phyloP scores from a whole-genome alignment of 2,329 filamentous ascomycete species.

The Penicillium sp. region DNA sequence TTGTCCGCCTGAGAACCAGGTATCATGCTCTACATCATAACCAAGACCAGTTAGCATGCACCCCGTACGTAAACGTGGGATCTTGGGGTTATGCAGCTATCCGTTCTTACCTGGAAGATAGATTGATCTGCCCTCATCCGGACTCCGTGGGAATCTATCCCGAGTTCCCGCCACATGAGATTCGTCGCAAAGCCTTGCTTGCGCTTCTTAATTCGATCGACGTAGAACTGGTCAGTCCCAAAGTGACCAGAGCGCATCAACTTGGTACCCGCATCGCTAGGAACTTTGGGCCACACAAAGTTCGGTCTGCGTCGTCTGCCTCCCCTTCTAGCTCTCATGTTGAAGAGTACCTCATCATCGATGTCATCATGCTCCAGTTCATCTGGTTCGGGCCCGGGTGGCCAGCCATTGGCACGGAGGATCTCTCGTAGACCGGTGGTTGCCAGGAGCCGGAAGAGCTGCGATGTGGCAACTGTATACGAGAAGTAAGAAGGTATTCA shows the following conservation, averaged over 20 bases:
- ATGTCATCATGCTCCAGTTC: constrained; percentile 36
- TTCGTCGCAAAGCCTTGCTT: constrained; percentile 65
- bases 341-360: constrained; percentile 16
- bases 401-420: constrained; percentile 42
- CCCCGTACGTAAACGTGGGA: neutral
- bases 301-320: constrained; percentile 44
- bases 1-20: constrained; percentile 77
- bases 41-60: neutral
- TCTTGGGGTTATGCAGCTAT: neutral
- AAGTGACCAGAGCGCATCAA: constrained; percentile 84
- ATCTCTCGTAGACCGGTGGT: constrained; percentile 56
- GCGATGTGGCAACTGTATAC: constrained; percentile 36
- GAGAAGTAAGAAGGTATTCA: constrained; percentile 7
- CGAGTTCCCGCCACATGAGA: constrained; percentile 80
- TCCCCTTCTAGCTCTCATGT: constrained; percentile 49
- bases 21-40: constrained; percentile 63
- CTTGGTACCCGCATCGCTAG: constrained; percentile 72
- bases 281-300: constrained; percentile 75
- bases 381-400: constrained; percentile 7
- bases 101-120: constrained; percentile 62
- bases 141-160: constrained; percentile 60
- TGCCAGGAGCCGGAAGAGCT: constrained; percentile 58
- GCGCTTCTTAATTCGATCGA: constrained; percentile 55
- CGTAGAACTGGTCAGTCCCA: constrained; percentile 64
- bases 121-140: constrained; percentile 65